Conservation (phyloP, 257 asterid genomes). For the Jacaranda copaia region DNA sequence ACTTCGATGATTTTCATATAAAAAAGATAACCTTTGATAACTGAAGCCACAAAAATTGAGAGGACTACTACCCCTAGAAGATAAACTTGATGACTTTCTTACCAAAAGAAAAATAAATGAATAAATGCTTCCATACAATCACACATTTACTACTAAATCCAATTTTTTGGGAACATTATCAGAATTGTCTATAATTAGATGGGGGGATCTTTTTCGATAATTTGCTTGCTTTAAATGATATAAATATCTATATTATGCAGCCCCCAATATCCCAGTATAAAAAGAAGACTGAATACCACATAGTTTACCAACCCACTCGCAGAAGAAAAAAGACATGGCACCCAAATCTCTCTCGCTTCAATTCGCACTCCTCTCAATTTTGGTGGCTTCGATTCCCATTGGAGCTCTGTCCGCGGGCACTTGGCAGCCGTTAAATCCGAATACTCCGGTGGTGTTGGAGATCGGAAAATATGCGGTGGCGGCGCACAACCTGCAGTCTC, state of each 20-base stretch:
- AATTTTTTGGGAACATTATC: too few species aligned
- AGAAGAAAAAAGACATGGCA: not conserved
- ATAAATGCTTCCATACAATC: too few species aligned
- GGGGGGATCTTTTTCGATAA: too few species aligned
- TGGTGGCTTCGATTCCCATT: not conserved
- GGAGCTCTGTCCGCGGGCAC: constrained; percentile 3
- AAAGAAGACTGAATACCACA: not conserved
- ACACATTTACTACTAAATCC: too few species aligned
- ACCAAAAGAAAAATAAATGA: too few species aligned
- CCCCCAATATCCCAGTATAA: not conserved
- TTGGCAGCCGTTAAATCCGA: constrained; percentile 38
- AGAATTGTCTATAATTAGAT: too few species aligned
- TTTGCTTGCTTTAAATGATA: too few species aligned
- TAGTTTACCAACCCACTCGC: not conserved
- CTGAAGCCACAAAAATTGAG: too few species aligned
- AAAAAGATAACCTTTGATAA: too few species aligned
- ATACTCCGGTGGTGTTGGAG: constrained; percentile 32
- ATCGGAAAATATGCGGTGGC: constrained; percentile 47
- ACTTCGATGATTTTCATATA: too few species aligned
- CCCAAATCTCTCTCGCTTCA: constrained; percentile 1
- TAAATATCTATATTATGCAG: not conserved
- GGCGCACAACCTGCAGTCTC: constrained; percentile 39
- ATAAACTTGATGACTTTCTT: too few species aligned
- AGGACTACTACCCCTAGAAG: too few species aligned
- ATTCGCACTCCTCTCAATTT: not conserved